Base-by-base conservation (phyloP, 495 filamentous ascomycete genomes). In the Daldinia concentrica region DNA sequence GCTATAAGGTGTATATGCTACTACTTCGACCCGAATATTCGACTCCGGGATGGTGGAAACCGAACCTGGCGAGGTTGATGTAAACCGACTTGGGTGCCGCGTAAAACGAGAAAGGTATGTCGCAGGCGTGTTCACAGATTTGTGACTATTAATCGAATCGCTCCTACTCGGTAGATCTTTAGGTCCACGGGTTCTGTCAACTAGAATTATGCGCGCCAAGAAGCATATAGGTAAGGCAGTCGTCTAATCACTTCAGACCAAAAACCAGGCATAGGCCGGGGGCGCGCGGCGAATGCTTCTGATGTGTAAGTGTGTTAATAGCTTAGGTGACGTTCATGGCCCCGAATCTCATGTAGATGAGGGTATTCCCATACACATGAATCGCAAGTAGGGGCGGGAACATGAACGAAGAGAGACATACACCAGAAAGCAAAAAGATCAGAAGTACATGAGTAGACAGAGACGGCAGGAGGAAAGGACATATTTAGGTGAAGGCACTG, bases 341-440 rank as follows among this genome's bases (percentile, higher is more conserved):
- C 65, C 55, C 63, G 54, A 71, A 45, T 65, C 17, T 64, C 67
- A 69, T 58, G 67, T 7, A 66, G 60, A 64, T 68, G 72, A 74
- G 58, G 72, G 54, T 43, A 70, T 67, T 74, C 72, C 64, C 68
- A 74, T 67, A 74, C 64, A 74, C 68, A 67, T 71, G 63, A 71
- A 74, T 43, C 58, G 59, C 57, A 51, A 48, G 59, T 50, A 68
- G 63, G 34, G 63, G 51, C 48, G 32, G 36, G 55, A 52, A 70
- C 30, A 37, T 64, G 54, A 56, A 66, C 60, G 57, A 41, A 65
- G 39, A 54, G 65, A 29, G 41, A 64, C 24, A 63, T 32, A 51
- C 51, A 62, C 39, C 61, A 69, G 22, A 22, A 66, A 66, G 51
- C 48, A 66, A 73, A 64, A 69, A 45, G 52, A 69, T 11, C 62